Conservation (phyloP, 2,329 filamentous ascomycete genomes). For the Aspergillus terreus region DNA sequence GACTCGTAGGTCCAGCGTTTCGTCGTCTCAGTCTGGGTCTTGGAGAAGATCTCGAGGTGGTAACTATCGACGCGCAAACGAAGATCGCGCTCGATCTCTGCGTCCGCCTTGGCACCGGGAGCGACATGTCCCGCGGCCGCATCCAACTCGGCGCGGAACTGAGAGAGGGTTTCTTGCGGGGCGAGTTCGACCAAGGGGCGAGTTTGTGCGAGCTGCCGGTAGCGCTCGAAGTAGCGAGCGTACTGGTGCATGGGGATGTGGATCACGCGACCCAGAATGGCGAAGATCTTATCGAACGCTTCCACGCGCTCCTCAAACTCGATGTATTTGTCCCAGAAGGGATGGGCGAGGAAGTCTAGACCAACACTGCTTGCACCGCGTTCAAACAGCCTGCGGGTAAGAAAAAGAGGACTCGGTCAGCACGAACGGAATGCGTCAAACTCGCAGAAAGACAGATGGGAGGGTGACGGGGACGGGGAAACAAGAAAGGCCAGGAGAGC, state of each 20-base stretch:
- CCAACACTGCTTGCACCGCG: slow-evolving; percentile 80
- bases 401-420: slow-evolving; percentile 34
- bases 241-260: slow-evolving; percentile 95
- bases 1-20: slow-evolving; percentile 95
- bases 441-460: slow-evolving; percentile 14
- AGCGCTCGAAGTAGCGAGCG: slow-evolving; percentile 88
- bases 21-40: slow-evolving; percentile 80
- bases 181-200: slow-evolving; percentile 72
- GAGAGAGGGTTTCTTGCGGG: slow-evolving; percentile 62
- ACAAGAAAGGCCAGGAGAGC: slow-evolving; percentile 45
- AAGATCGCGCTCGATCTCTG: slow-evolving; percentile 79
- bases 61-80: slow-evolving; percentile 74
- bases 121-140: slow-evolving; percentile 42
- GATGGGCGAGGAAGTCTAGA: slow-evolving; percentile 88
- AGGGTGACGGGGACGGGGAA: slow-evolving; percentile 31
- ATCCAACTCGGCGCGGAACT: slow-evolving; percentile 69
- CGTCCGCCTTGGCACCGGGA: slow-evolving; percentile 56
- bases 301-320: slow-evolving; percentile 94
- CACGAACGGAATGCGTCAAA: slow-evolving; percentile 14
- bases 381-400: slow-evolving; percentile 72
- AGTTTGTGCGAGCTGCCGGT: slow-evolving; percentile 70
- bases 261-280: slow-evolving; percentile 76
- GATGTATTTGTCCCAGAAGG: slow-evolving; percentile 98
- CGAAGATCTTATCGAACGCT: slow-evolving; percentile 77
- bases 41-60: slow-evolving; percentile 76